These are phyloP conservation scores for Ustilago cynodontis DNA, from an alignment of 1,284 basidiomycete genomes.

Conservation along the genomic window DNA sequence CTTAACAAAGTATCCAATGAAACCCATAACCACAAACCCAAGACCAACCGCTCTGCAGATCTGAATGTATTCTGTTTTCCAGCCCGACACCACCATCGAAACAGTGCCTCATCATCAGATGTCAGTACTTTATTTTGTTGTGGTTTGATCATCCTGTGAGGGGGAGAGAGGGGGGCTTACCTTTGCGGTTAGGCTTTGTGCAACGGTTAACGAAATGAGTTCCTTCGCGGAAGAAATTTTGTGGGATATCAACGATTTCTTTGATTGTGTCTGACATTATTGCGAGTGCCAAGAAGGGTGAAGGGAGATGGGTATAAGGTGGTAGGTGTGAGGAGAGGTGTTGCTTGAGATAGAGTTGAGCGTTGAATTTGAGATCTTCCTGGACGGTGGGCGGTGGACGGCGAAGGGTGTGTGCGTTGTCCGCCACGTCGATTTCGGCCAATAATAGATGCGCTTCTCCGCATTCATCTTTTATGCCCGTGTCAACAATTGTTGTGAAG, in stretches of 20 bases:
- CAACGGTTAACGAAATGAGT: constrained; percentile 96
- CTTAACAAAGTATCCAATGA: constrained; percentile 70
- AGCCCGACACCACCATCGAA: not conserved
- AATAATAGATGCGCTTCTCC: constrained; percentile 11
- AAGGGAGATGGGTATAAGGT: not conserved
- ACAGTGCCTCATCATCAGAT: not conserved
- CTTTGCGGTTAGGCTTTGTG: constrained; percentile 96
- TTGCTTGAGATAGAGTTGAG: not conserved
- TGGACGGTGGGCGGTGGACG: not conserved
- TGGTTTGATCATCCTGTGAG: not conserved
- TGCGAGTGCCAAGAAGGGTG: not conserved
- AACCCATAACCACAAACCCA: constrained; percentile 69
- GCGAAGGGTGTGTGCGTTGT: not conserved
- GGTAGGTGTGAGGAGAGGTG: not conserved
- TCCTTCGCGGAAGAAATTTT: constrained; percentile 91
- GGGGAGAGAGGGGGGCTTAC: constrained; percentile 74
- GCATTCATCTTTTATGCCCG: constrained; percentile 9
- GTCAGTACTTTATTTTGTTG: not conserved
- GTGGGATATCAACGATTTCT: constrained; percentile 90
- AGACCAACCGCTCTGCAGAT: constrained; percentile 69
- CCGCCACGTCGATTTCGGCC: constrained; percentile 20
- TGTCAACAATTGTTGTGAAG: not conserved
- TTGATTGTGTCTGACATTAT: constrained; percentile 88
- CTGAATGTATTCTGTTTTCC: constrained; percentile 65
- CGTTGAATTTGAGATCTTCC: constrained; percentile 4